A percentile compares a stretch with the other conserved stretches of the same genome.
These are phyloP conservation scores for Chlorella sp. DNA, from an alignment of 139 green algal species.

Conservation along the genomic window DNA sequence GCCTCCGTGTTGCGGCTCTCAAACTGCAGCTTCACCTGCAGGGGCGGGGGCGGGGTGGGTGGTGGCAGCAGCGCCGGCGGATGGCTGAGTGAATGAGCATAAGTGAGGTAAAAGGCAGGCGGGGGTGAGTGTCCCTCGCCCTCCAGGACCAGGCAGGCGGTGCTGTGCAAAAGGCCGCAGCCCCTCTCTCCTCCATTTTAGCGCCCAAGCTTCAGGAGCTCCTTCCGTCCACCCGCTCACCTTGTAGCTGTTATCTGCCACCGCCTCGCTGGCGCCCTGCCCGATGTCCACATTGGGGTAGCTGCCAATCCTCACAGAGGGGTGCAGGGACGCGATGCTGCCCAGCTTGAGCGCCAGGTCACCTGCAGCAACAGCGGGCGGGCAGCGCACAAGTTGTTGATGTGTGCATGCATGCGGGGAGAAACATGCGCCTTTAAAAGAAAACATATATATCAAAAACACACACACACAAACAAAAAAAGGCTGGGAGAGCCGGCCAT, in stretches of 20 bases:
- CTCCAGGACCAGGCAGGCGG: too few species aligned
- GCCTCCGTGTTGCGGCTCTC: slow-evolving; percentile 34
- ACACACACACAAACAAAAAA: too few species aligned
- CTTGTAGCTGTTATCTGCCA: background rate
- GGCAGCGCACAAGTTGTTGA: background rate
- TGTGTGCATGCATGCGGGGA: background rate
- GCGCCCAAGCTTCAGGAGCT: too few species aligned
- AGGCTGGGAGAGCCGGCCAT: background rate
- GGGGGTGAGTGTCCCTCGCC: too few species aligned
- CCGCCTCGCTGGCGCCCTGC: background rate
- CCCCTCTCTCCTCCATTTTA: too few species aligned
- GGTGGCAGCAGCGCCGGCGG: background rate
- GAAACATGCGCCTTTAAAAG: too few species aligned
- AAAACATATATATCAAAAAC: too few species aligned
- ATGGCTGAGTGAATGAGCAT: too few species aligned
- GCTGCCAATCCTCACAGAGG: slow-evolving; percentile 56
- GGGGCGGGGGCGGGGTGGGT: background rate
- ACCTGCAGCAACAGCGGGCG: background rate
- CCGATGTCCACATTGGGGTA: slow-evolving; percentile 56
- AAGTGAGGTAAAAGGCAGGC: too few species aligned
- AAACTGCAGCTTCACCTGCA: slow-evolving; percentile 44
- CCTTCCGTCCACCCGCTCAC: background rate
- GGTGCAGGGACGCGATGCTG: background rate
- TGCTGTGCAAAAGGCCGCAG: too few species aligned
- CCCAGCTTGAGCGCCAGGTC: slow-evolving; percentile 17